Conservation (phyloP, 2,329 filamentous ascomycete species). For the Sporothrix curviconia region DNA sequence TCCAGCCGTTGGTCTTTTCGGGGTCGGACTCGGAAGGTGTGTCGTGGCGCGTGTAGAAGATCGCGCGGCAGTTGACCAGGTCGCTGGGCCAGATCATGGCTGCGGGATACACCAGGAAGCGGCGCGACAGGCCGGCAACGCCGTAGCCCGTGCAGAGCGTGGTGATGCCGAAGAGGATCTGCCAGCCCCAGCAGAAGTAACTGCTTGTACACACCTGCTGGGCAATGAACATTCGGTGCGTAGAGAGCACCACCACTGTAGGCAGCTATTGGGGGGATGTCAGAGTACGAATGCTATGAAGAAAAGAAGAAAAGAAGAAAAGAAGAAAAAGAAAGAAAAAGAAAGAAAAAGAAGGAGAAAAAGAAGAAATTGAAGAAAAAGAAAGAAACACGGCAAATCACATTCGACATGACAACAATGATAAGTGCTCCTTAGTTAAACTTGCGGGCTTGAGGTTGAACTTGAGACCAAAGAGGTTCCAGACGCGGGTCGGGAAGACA, state of each 20-base stretch:
- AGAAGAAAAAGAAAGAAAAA: neutral
- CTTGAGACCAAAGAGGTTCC: slow-evolving; percentile 44
- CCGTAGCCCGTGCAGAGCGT: slow-evolving; percentile 60
- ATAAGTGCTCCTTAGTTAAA: slow-evolving; percentile 59
- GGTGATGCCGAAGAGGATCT: slow-evolving; percentile 53
- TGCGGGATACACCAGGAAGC: slow-evolving; percentile 55
- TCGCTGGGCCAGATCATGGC: slow-evolving; percentile 60
- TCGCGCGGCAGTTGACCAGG: slow-evolving; percentile 53
- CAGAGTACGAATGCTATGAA: no score
- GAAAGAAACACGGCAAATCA: slow-evolving; percentile 28
- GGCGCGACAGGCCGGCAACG: slow-evolving; percentile 51
- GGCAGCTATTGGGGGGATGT: no score
- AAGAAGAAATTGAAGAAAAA: neutral
- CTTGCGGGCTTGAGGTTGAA: slow-evolving; percentile 50
- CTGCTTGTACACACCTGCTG: slow-evolving; percentile 47
- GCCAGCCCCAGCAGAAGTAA: slow-evolving; percentile 51
- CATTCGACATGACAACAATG: slow-evolving; percentile 59
- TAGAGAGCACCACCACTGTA: slow-evolving; percentile 54
- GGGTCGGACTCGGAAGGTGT: slow-evolving; percentile 48
- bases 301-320: slow-evolving; percentile 16
- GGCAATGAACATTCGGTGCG: slow-evolving; percentile 46
- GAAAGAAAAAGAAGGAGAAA: neutral
- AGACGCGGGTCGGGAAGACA: slow-evolving; percentile 46
- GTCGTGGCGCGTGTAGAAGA: slow-evolving; percentile 61
- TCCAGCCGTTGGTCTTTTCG: slow-evolving; percentile 51